These are phyloP conservation scores for Euclidium syriacum DNA, from an alignment of 345 rosid species.

Conservation along the genomic window DNA sequence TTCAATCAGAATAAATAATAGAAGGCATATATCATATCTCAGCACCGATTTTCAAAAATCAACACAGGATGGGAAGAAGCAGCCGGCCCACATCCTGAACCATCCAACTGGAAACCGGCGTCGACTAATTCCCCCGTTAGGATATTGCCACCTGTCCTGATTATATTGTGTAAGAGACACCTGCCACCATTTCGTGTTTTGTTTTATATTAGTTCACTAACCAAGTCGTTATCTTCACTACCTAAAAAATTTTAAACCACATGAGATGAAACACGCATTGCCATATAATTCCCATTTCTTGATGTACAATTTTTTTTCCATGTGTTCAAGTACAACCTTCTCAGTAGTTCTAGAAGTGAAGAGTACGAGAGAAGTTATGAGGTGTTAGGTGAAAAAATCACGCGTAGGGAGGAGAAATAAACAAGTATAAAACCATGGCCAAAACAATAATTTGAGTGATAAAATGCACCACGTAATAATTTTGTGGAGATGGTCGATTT, in stretches of 20 bases:
- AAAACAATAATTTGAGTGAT: background rate
- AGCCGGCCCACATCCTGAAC: conserved; percentile 21
- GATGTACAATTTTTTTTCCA: background rate
- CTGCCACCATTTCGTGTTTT: conserved; percentile 1
- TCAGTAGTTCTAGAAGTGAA: background rate
- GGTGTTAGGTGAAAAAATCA: background rate
- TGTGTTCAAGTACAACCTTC: background rate
- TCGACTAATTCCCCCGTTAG: conserved; percentile 2
- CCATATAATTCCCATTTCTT: background rate
- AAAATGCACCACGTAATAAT: background rate
- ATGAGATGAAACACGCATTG: background rate
- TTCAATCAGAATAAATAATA: background rate
- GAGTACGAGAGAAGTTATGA: background rate
- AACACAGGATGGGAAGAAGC: conserved; percentile 3
- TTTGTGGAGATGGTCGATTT: background rate
- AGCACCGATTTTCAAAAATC: conserved; percentile 4
- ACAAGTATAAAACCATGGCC: background rate
- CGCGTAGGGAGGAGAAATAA: background rate
- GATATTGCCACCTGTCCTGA: conserved; percentile 2
- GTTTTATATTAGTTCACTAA: background rate
- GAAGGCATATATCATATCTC: conserved; percentile 9
- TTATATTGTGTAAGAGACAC: background rate
- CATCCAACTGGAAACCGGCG: conserved; percentile 26
- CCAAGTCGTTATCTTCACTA: conserved; percentile 15
- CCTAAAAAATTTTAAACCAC: conserved; percentile 4